phyloP scores from a whole-genome alignment of 2,329 filamentous ascomycete species.

The Thermomyces lanuginosus region DNA sequence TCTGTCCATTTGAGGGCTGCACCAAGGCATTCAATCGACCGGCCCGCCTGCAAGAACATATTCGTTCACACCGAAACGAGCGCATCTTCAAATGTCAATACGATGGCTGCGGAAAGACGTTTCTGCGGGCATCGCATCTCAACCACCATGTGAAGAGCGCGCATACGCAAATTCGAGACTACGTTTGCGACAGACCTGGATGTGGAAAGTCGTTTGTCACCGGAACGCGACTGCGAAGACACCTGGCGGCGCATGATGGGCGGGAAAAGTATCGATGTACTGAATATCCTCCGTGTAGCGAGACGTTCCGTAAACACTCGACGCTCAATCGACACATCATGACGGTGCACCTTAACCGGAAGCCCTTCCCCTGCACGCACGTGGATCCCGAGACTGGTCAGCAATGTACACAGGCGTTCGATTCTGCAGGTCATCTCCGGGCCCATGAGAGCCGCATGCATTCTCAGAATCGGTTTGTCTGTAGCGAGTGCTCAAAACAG shows the following conservation, averaged over 20 bases:
- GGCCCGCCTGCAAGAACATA: constrained; percentile 60
- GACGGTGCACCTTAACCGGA: constrained; percentile 54
- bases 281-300: constrained; percentile 51
- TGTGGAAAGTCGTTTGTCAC: constrained; percentile 74
- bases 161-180: constrained; percentile 54
- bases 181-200: constrained; percentile 52
- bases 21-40: constrained; percentile 76
- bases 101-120: constrained; percentile 61
- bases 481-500: constrained; percentile 47
- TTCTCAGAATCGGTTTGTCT: constrained; percentile 54
- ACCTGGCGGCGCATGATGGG: constrained; percentile 62
- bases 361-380: constrained; percentile 54
- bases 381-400: constrained; percentile 36
- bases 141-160: constrained; percentile 70
- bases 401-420: constrained; percentile 53
- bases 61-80: constrained; percentile 72
- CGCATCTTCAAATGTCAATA: constrained; percentile 60
- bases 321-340: constrained; percentile 72
- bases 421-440: constrained; percentile 53
- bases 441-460: constrained; percentile 58
- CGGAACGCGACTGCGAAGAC: constrained; percentile 57
- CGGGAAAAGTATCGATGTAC: constrained; percentile 60
- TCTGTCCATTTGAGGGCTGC: constrained; percentile 59
- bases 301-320: constrained; percentile 73
- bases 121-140: constrained; percentile 72